Evolutionary conservation across 2,329 filamentous ascomycete genomes (phyloP).

Genomic region (Aphanoascus verrucosus): DNA sequence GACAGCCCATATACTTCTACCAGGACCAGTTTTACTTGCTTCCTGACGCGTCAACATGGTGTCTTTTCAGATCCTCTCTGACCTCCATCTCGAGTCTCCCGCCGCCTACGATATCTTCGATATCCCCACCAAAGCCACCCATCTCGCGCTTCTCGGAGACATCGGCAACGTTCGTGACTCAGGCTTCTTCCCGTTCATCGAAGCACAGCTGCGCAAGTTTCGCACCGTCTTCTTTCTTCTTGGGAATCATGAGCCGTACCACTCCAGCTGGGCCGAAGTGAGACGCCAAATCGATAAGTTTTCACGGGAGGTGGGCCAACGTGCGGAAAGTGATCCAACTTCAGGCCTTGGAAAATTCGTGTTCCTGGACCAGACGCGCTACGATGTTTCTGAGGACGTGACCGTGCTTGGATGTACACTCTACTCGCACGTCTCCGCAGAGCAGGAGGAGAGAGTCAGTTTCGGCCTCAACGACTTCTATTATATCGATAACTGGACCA

Average conservation of each 20-base stretch:
- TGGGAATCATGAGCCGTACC: constrained; percentile 49
- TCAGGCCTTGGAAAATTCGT: constrained; percentile 27
- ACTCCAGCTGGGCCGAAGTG: constrained; percentile 23
- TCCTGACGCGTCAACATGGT: neutral
- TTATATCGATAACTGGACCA: constrained; percentile 30
- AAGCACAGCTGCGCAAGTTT: constrained; percentile 41
- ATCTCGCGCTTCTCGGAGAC: constrained; percentile 48
- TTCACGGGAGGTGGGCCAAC: constrained; percentile 17
- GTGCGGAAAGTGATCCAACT: constrained; percentile 4
- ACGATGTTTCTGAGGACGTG: constrained; percentile 29
- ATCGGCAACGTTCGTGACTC: constrained; percentile 41
- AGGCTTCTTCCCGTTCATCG: constrained; percentile 40
- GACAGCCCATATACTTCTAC: too few relatives aligned
- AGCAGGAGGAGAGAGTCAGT: constrained; percentile 20
- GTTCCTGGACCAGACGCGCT: constrained; percentile 33
- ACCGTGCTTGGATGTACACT: constrained; percentile 41
- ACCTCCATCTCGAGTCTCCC: constrained; percentile 46
- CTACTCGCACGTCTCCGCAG: constrained; percentile 38
- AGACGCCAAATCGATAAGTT: constrained; percentile 21
- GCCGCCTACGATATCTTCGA: constrained; percentile 43
- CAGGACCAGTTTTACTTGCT: too few relatives aligned
- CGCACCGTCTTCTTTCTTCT: constrained; percentile 42
- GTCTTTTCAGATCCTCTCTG: constrained; percentile 42
- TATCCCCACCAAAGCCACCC: constrained; percentile 39
- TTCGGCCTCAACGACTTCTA: constrained; percentile 44